Percentiles rank a stretch among this genome's conserved stretches.
phyloP scores from a whole-genome alignment of 345 rosid species.

The Populus tremula region DNA sequence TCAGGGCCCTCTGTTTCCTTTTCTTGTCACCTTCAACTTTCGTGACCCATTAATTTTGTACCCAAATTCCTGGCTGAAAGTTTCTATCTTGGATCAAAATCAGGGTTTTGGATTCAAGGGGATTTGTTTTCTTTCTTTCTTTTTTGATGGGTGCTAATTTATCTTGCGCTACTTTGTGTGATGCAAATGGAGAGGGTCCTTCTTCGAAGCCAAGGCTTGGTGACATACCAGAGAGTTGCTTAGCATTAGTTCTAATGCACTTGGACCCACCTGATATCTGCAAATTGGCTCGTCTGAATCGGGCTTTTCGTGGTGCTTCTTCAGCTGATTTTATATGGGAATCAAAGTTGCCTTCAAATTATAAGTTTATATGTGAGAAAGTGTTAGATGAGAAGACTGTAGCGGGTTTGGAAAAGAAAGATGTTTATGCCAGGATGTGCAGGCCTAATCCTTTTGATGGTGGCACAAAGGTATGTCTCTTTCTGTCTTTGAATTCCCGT shows the following conservation, averaged over 20 bases:
- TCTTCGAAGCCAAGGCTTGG: constrained; percentile 20
- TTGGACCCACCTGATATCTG: constrained; percentile 40
- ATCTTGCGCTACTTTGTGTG: background rate
- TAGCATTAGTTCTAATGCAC: constrained; percentile 19
- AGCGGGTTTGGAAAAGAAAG: constrained; percentile 23
- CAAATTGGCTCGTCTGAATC: constrained; percentile 26
- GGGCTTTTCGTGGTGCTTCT: constrained; percentile 35
- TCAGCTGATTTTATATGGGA: constrained; percentile 39
- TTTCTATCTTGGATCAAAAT: background rate
- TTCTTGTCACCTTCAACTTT: background rate
- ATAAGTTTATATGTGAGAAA: constrained; percentile 16
- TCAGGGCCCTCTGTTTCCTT: background rate
- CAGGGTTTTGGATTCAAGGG: background rate
- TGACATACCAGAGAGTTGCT: constrained; percentile 41
- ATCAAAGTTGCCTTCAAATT: constrained; percentile 37
- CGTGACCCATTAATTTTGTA: background rate
- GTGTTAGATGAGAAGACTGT: constrained; percentile 2
- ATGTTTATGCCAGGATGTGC: constrained; percentile 31
- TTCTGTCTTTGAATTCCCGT: too few relatives aligned
- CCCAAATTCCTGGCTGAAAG: background rate
- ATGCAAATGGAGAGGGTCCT: constrained; percentile 1
- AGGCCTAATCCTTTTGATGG: constrained; percentile 27
- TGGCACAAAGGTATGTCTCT: constrained; percentile 32
- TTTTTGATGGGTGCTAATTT: constrained; percentile 8
- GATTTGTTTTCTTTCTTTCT: background rate